Evolutionary conservation across 2,329 filamentous ascomycete species (phyloP), one percentile per base, ranked within the genome.

Genomic region (Botryotinia narcissicola): DNA sequence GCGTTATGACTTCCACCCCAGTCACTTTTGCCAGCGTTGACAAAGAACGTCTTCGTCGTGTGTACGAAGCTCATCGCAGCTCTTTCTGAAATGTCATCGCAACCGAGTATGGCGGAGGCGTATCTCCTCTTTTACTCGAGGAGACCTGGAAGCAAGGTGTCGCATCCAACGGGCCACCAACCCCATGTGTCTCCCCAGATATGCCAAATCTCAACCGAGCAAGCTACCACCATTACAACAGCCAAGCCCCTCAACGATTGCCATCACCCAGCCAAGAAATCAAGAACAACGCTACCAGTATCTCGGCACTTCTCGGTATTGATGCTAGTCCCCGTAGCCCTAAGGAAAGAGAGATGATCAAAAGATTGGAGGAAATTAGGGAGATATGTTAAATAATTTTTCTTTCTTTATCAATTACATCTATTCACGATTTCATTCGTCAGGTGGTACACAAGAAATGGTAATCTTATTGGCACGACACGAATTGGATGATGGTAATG

Each of bases 1-100:
- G 89, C 80, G 42, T 82, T 84, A 35, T 85, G 84, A 18, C 81
- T 80, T 6, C 83, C 76, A 82, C 76, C 80, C 84, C 75, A 84
- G 86, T 75, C 71, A 79, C 79, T 73, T 73, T 80, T 46, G 77
- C 78, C 67, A 79, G 78, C 54, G 76, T 81, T 67, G 90, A 93
- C 81, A 86, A 90, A 78, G 84, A 87, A 42, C 90, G 91, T 66
- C 89, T 95, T 37, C 87, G 89, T 66, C 85, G 87, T 74, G 88
- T 94, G 77, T 95, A 95, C 82, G 87, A 90, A 70, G 84, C 87
- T 12, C 92, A 93, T 82, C 89, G 91, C 61, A 85, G 87, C 69
- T 87, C 88, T 14, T 95, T 95, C 83, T 95, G 93, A 92, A 85
- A 87, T 48, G 86, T 88, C 66, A 87, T 95, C 51, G 92, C 92